phyloP scores from a whole-genome alignment of 805 yeast species.

The Candida corydali region DNA sequence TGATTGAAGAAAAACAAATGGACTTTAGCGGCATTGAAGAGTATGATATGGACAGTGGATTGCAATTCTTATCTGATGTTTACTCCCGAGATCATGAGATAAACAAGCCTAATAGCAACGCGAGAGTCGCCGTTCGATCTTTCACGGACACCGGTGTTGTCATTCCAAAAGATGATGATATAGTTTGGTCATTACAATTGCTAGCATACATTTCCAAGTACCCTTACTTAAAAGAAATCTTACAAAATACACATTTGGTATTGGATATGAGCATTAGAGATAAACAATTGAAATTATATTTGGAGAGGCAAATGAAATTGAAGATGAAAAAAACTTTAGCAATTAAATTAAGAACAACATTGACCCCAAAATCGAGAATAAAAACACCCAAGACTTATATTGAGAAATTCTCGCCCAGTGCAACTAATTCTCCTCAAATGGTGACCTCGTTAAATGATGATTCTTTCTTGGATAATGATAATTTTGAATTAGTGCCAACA shows the following conservation, averaged over 20 bases:
- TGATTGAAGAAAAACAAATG: conserved; percentile 32
- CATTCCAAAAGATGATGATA: conserved; percentile 91
- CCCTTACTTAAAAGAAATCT: conserved; percentile 65
- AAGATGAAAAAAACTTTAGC: conserved; percentile 27
- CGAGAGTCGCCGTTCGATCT: conserved; percentile 32
- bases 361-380: conserved; percentile 29
- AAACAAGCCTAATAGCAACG: conserved; percentile 22
- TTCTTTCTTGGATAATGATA: conserved; percentile 30
- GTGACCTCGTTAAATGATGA: conserved; percentile 30
- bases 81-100: conserved; percentile 33
- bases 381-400: conserved; percentile 15
- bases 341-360: conserved; percentile 27
- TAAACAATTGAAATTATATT: conserved; percentile 32
- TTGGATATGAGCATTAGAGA: conserved; percentile 54
- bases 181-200: conserved; percentile 88
- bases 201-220: conserved; percentile 92
- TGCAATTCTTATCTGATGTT: conserved; percentile 38
- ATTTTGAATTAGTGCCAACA: conserved; percentile 27
- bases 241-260: conserved; percentile 74
- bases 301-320: conserved; percentile 32
- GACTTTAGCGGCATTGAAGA: conserved; percentile 28
- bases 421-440: conserved; percentile 39
- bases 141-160: conserved; percentile 61
- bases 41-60: conserved; percentile 39
- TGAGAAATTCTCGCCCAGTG: conserved; percentile 27